Base-by-base conservation (phyloP, 208 protist genomes). In the Phytomonas francai region DNA sequence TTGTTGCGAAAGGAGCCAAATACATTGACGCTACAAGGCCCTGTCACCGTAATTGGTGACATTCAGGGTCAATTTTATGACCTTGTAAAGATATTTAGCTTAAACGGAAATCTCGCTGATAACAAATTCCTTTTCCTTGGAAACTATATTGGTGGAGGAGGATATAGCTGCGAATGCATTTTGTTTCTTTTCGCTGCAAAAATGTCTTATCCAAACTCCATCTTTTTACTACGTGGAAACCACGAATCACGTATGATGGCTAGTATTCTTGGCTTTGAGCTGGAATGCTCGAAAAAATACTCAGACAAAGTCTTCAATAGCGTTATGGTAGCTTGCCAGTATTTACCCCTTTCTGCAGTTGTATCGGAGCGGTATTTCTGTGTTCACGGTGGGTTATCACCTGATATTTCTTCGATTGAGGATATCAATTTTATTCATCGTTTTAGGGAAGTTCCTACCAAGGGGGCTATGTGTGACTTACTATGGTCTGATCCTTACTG, bases 31-130 rank as follows among this genome's bases (percentile, higher is more conserved):
- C 45, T 96, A 49, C 65, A 92, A 22, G 91, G 86, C 36, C 82
- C 89, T 32, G 89, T 93, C 59, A 84, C 85, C 14, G 77, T 97
- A 16, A 84, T 81, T 66, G 97, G 98, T 29, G 98, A 99, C 81
- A 87, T 98, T 28, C 97, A 99, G 78, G 97, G 98, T 6, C 98
- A 99, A 80, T 99, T 95, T 69, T 99, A 95, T 68, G 98, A 99
- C 74, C 70, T 99, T 25, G 56, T 98, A 29, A 98, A 97, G 73
- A 77, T 99, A 14, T 89, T 98, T 30, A 93, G 97, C 58, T 85
- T 97, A 65, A 92, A 92, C 32, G 97, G 97, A 29, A 75, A 89
- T 51, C 95, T 95, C 7, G 63, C 73, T 0, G 54, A 80, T 33
- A 94, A 92, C 60, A 78, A 86, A 61, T 99, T 98, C 73, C 83